Evolutionary conservation across 306 rosid species (phyloP), one percentile per base, ranked within the genome.

Genomic region (Ormosia semicastrata): DNA sequence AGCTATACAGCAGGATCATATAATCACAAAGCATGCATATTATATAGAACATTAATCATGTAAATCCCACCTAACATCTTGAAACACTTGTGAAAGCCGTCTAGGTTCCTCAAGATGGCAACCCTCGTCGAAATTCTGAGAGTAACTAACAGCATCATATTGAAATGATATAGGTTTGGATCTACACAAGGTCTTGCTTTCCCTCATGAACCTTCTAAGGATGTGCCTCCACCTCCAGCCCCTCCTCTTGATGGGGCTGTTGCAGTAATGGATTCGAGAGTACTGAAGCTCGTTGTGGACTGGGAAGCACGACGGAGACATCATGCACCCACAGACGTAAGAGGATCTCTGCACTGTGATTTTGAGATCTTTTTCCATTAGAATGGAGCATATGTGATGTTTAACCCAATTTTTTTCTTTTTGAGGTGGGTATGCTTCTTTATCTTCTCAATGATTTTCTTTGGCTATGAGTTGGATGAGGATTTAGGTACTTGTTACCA

Each of bases 61-160:
- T 58, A 67, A 75, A 49, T 79, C 82, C 76, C 80, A 85, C 86
- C 92, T 85, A 74, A 79, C 84, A 69, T 83, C 85, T 64, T 64
- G 77, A 65, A 63, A 67, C 43, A 65, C 84, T 32, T 32, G 76
- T 3, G 84, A 81, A 81, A 77, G 84, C 40, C 84, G 71, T 59
- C 73, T 63, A 6, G 88, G 87, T 10, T 87, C 83, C 6, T 92
- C 87, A 65, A 84, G 88, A 37, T 85, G 90, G 67, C 69, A 58
- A 2, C 95, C 97, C 1, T 94, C 98, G 33, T 92, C 97, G 10
- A 94, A 94, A 80, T 94, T 94, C 85, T 88, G 95, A 1, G 94
- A 87, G 58, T 94, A 94, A 53, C 98, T 94, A 58, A 91, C 88
- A 40, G 95, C 93, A 71, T 94, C 98, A n/a, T 94, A 94, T 30